A percentile compares a stretch with the other conserved stretches of the same genome.
phyloP scores from a whole-genome alignment of 2,329 filamentous ascomycete species.

The Plenodomus tracheiphilus region DNA sequence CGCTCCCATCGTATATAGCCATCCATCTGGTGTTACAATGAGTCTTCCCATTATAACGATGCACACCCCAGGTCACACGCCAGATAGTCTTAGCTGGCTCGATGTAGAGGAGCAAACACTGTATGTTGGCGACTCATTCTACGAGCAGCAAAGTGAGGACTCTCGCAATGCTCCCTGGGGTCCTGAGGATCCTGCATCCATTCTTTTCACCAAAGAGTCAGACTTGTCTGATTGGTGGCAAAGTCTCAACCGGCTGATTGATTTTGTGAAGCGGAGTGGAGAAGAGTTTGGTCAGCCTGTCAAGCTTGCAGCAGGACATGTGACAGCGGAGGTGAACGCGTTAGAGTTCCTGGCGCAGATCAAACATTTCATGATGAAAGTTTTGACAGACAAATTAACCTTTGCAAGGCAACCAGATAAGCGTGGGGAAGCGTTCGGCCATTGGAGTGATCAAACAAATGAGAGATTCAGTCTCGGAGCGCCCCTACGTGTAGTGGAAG shows the following conservation, averaged over 20 bases:
- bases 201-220: slow-evolving; percentile 14
- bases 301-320: slow-evolving; percentile 10
- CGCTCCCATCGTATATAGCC: background rate
- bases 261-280: background rate
- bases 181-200: slow-evolving; percentile 4
- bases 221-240: slow-evolving; percentile 12
- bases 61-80: slow-evolving; percentile 15
- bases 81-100: slow-evolving; percentile 13
- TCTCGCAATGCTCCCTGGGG: background rate
- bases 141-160: slow-evolving; percentile 2
- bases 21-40: background rate
- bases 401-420: background rate
- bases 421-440: background rate
- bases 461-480: background rate
- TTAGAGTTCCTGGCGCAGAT: slow-evolving; percentile 3
- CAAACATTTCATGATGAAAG: slow-evolving; percentile 9
- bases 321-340: slow-evolving; percentile 9
- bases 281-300: background rate
- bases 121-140: slow-evolving; percentile 13
- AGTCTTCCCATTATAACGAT: slow-evolving; percentile 6
- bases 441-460: background rate
- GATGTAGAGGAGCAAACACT: slow-evolving; percentile 9
- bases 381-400: slow-evolving; percentile 8
- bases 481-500: background rate
- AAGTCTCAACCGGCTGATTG: slow-evolving; percentile 3